Base-by-base conservation (phyloP, 495 filamentous ascomycete species). In the Aspergillus affinis region DNA sequence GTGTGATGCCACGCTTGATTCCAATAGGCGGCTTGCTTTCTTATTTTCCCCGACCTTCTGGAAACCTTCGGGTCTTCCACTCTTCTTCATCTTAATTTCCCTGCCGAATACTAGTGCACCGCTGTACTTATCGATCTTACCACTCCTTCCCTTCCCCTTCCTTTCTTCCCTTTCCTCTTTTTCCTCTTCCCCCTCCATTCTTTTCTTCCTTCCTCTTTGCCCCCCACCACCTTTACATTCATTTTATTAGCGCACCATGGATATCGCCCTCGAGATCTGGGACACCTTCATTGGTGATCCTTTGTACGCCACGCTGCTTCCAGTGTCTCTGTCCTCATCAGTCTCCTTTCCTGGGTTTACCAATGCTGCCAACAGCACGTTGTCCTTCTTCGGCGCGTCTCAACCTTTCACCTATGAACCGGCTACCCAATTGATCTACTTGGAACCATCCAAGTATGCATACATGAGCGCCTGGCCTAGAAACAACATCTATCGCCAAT, bases 271-370 rank as follows among this genome's bases (percentile, higher is more conserved):
- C 61, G 90, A 96, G 74, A 55, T 92, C 64, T 84, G 82, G 75
- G 94, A 98, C 75, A 92, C 86, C 73, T 90, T 88, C 74, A 65
- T 93, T 62, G 88, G 87, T 75, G 93, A 98, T 78, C 83, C 85
- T 65, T 62, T 91, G 57, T 98, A 96, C 72, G 87, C 93, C 50
- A 72, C 74, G 9, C 54, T 87, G 9, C 81, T 91, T 41, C 93
- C 93, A n/a, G 74, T 80, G 45, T 77, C 78, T 20, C 75, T 86
- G 2, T 71, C 77, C 7, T 78, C 81, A 4, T 77, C 79, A 66
- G 65, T 72, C 67, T 61, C 78, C 65, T 48, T 80, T 68, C 69
- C 72, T 29, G 75, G 73, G 18, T 72, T 78, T 51, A 67, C 66
- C 48, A 77, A 73, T 63, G 68, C 63, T 21, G 69, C 66, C 69